Evolutionary conservation across 2,329 filamentous ascomycete species (phyloP), one percentile per base, ranked within the genome.

Genomic region (Colletotrichum simmondsii): DNA sequence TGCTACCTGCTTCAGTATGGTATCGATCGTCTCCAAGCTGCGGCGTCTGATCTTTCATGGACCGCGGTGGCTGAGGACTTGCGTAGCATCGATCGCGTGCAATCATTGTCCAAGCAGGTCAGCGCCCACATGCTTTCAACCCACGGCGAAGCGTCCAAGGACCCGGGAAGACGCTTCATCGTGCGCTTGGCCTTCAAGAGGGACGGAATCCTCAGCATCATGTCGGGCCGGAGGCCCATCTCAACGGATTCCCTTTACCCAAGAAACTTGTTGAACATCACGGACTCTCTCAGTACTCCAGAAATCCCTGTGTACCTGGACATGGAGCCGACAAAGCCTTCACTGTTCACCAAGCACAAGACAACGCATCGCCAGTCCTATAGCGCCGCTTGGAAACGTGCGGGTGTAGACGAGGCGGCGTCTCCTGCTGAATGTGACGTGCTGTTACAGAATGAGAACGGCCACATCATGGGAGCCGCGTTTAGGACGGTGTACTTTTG

Each of bases 401-500:
- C n/a, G 2, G 58, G 49, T 3, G 2, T 62, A 5, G 46, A 62
- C 32, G 35, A 63, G 16, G 30, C 49, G 5, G 14, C 16, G 5
- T 49, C 65, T 35, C 24, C 49, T 11, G 58, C 32, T 19, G 49
- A 32, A 14, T 62, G 26, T 32, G 49, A 57, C 10, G 35, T 68
- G 2, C 26, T 68, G 12, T 35, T 68, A 10, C 49, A 49, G 22
- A 68, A 68, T 22, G 49, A 32, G 30, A 19, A 46, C 12, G 49
- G 57, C 7, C 4, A 62, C 5, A 16, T 62, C 10, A 56, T 62
- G 24, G 65, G 58, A 14, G 46, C 58, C 3, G 58, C 8, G 2
- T 62, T 68, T 28, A 56, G 65, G 58, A 62, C 46, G 10, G 57
- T 61, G 22, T 62, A 68, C 4, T 56, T 68, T 42, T 46, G 24